Percentiles rank a stretch among this genome's conserved stretches.
phyloP scores from a whole-genome alignment of 441 rosid species.

The Adansonia gregorii region DNA sequence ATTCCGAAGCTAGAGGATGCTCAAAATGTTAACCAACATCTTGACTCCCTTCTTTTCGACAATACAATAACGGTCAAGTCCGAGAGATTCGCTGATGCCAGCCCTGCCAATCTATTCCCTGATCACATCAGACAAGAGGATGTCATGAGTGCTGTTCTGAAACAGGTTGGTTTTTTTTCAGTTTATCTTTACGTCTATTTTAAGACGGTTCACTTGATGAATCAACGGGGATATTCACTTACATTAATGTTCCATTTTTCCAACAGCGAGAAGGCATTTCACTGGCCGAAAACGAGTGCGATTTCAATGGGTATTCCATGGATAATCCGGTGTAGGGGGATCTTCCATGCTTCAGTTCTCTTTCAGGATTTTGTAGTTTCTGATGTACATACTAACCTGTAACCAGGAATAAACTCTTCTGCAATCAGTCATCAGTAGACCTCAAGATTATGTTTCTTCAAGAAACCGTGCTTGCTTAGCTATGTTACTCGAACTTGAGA shows the following conservation, averaged over 20 bases:
- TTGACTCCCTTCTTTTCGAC: conserved; percentile 43
- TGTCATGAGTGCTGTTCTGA: conserved; percentile 83
- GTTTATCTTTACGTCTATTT: neutral
- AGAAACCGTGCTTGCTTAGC: no score
- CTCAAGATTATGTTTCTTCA: no score
- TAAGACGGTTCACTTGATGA: no score
- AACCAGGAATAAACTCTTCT: no score
- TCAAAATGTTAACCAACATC: conserved; percentile 43
- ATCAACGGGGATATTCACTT: neutral
- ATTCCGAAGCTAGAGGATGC: conserved; percentile 37
- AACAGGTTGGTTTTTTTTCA: conserved; percentile 56
- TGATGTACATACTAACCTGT: no score
- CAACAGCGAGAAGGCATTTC: neutral
- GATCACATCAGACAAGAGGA: conserved; percentile 79
- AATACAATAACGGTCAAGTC: conserved; percentile 63
- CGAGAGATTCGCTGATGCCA: conserved; percentile 56
- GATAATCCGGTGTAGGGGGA: neutral
- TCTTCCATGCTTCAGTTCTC: neutral
- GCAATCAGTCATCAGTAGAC: no score
- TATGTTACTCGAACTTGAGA: no score
- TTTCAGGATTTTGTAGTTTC: no score
- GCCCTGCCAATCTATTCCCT: conserved; percentile 42
- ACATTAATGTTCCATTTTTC: neutral
- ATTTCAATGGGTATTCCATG: neutral
- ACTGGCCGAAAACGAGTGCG: neutral